phyloP scores from a whole-genome alignment of 257 asterid genomes.

The Solanum megistacrolobum region DNA sequence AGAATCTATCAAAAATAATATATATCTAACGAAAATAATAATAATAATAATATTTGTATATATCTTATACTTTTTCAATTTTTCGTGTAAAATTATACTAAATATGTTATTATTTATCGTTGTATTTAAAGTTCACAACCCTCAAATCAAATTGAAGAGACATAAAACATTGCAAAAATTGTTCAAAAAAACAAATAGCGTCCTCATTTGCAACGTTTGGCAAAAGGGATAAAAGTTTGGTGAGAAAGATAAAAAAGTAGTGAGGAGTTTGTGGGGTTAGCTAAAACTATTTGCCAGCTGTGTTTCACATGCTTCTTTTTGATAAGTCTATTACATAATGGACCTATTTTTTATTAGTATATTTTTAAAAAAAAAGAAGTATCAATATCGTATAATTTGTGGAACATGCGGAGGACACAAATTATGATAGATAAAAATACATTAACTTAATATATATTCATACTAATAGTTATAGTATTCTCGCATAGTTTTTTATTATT shows the following conservation, averaged over 20 bases:
- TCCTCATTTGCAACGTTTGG: not conserved
- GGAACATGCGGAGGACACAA: not conserved
- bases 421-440: no score
- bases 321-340: not conserved
- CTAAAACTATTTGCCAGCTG: constrained; percentile 37
- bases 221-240: not conserved
- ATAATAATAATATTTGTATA: no score
- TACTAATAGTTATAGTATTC: no score
- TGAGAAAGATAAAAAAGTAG: not conserved
- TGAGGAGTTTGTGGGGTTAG: not conserved
- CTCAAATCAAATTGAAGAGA: not conserved
- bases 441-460: no score
- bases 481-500: no score
- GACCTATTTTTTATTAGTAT: not conserved
- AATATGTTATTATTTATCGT: not conserved
- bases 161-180: not conserved
- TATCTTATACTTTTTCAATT: no score
- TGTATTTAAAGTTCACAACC: not conserved
- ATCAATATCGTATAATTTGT: not conserved
- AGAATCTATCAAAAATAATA: no score
- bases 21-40: no score
- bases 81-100: no score
- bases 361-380: no score
- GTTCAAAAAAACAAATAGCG: not conserved
- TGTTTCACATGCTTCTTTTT: constrained; percentile 30